Conservation (phyloP, 2,329 filamentous ascomycete species). For the Talaromyces sp. region DNA sequence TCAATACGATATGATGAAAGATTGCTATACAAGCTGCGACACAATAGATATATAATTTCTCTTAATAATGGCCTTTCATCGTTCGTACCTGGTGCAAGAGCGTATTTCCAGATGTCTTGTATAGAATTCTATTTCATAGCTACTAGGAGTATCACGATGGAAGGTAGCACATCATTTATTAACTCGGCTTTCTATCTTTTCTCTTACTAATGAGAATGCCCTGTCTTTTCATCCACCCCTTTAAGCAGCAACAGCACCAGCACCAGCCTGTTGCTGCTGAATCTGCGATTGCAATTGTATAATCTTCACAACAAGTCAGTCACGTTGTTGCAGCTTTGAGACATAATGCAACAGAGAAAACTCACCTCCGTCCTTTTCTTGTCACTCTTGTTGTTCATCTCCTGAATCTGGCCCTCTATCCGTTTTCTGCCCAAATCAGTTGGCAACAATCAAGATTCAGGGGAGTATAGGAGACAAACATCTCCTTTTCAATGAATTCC, state of each 20-base stretch:
- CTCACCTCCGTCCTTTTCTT: slow-evolving; percentile 62
- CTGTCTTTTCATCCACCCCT: slow-evolving; percentile 5
- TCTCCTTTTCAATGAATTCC: slow-evolving; percentile 90
- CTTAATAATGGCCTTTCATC: not conserved
- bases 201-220: slow-evolving; percentile 9
- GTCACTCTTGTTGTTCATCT: slow-evolving; percentile 62
- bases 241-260: slow-evolving; percentile 33
- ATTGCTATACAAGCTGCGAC: not conserved
- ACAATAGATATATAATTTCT: not conserved
- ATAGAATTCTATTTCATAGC: not conserved
- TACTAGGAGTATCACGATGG: not conserved
- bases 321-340: not conserved
- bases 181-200: not conserved
- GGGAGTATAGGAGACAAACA: slow-evolving; percentile 51
- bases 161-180: not conserved
- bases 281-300: slow-evolving; percentile 24
- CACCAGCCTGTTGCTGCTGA: slow-evolving; percentile 34
- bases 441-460: slow-evolving; percentile 3
- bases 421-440: slow-evolving; percentile 50
- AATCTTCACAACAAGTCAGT: slow-evolving; percentile 7
- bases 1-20: not conserved
- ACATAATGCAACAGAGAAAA: slow-evolving; percentile 7
- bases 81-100: not conserved
- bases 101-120: not conserved
- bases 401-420: slow-evolving; percentile 63